These are phyloP conservation scores for Torulaspora globosa DNA, from an alignment of 1,139 yeast genomes.

Conservation along the genomic window DNA sequence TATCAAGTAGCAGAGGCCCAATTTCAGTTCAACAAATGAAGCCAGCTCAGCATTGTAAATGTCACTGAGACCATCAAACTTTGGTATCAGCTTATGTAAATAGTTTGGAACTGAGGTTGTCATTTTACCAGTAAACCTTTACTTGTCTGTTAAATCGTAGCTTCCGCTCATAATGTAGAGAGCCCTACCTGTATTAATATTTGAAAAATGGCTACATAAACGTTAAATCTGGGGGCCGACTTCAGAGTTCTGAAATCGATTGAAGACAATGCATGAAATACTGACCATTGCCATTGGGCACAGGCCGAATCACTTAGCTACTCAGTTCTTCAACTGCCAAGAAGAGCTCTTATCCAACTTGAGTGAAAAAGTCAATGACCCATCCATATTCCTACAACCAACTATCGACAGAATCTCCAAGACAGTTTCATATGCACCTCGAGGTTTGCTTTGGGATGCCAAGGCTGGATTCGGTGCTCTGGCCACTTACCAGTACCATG, in stretches of 20 bases:
- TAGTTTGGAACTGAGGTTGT: not conserved
- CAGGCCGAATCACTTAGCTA: slow-evolving; percentile 61
- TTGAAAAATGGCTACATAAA: not conserved
- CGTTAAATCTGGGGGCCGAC: not conserved
- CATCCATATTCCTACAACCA: slow-evolving; percentile 44
- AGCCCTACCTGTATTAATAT: too few species aligned
- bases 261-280: slow-evolving; percentile 57
- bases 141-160: too few species aligned
- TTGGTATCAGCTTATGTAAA: not conserved
- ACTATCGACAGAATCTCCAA: slow-evolving; percentile 40
- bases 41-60: not conserved
- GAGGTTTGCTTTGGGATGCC: slow-evolving; percentile 76
- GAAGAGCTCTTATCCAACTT: slow-evolving; percentile 51
- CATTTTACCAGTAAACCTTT: not conserved
- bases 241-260: not conserved
- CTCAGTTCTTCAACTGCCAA: slow-evolving; percentile 80
- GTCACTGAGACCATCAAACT: not conserved
- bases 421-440: slow-evolving; percentile 66
- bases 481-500: slow-evolving; percentile 49
- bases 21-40: not conserved
- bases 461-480: slow-evolving; percentile 62
- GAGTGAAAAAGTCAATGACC: slow-evolving; percentile 45
- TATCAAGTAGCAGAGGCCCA: not conserved
- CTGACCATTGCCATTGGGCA: slow-evolving; percentile 69
- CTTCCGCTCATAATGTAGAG: too few species aligned